Percentiles rank a stretch among this genome's conserved stretches.
These are phyloP conservation scores for Apium graveolens DNA, from an alignment of 129 eudicot genomes.

Conservation along the genomic window DNA sequence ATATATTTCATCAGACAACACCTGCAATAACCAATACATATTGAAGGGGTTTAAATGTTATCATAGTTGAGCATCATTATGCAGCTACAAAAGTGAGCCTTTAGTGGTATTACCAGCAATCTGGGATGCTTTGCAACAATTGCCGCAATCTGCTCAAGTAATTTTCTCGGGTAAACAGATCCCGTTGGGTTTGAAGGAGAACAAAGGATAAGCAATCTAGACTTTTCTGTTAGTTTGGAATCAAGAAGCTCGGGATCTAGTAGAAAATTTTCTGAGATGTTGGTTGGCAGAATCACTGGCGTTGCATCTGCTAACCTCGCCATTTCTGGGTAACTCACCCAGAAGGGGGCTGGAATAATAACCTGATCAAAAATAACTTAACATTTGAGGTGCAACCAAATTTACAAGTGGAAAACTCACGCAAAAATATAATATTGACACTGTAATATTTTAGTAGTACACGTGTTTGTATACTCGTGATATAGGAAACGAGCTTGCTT, in stretches of 20 bases:
- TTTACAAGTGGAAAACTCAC: background rate
- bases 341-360: constrained; percentile 85
- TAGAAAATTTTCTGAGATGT: constrained; percentile 77
- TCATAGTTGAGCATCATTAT: background rate
- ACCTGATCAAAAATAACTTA: constrained; percentile 37
- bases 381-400: constrained; percentile 4
- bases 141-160: constrained; percentile 76
- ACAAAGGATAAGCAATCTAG: constrained; percentile 85
- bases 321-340: constrained; percentile 99
- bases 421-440: background rate
- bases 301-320: constrained; percentile 91
- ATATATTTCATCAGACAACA: constrained; percentile 86
- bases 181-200: constrained; percentile 99
- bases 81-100: constrained; percentile 1
- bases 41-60: constrained; percentile 9
- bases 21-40: constrained; percentile 33
- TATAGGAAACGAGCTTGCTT: background rate
- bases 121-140: constrained; percentile 90
- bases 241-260: constrained; percentile 80
- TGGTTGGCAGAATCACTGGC: constrained; percentile 81
- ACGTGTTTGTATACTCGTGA: background rate
- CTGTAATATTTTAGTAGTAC: background rate
- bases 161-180: constrained; percentile 60
- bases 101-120: constrained; percentile 52
- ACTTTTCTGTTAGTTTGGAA: constrained; percentile 73